A percentile compares a stretch with the other conserved stretches of the same genome.
These are phyloP conservation scores for Sedum album DNA, from an alignment of 164 flowering plant genomes.

Conservation along the genomic window DNA sequence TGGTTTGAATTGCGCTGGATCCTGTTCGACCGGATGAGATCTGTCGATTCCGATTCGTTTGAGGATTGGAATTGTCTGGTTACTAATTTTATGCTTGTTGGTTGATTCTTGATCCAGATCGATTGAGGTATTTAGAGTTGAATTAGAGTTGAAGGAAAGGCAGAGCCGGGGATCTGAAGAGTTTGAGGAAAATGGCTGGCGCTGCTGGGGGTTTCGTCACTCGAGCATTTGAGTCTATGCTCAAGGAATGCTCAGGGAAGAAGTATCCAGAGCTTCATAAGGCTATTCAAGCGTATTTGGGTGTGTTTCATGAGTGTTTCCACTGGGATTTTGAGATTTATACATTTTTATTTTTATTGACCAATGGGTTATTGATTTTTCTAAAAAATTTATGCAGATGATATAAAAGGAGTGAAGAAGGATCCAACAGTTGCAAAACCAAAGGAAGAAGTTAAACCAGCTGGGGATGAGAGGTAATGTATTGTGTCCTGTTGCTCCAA, in stretches of 20 bases:
- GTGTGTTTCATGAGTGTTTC: conserved; percentile 16
- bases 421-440: background rate
- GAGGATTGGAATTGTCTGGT: background rate
- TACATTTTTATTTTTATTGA: background rate
- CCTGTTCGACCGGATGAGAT: background rate
- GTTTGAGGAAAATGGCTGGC: conserved; percentile 45
- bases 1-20: background rate
- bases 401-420: conserved; percentile 4
- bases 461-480: conserved; percentile 1
- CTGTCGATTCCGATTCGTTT: background rate
- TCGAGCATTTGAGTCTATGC: conserved; percentile 84
- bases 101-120: background rate
- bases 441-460: background rate
- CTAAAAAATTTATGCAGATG: background rate
- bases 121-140: background rate
- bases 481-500: background rate
- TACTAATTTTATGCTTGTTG: background rate
- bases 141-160: background rate
- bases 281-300: conserved; percentile 64
- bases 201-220: conserved; percentile 81
- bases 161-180: background rate
- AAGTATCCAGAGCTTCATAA: conserved; percentile 62
- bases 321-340: background rate
- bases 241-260: conserved; percentile 72
- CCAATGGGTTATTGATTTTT: background rate